A percentile compares a stretch with the other conserved stretches of the same genome.
phyloP scores from a whole-genome alignment of 331 rosid species.

The Spiraea crenata region DNA sequence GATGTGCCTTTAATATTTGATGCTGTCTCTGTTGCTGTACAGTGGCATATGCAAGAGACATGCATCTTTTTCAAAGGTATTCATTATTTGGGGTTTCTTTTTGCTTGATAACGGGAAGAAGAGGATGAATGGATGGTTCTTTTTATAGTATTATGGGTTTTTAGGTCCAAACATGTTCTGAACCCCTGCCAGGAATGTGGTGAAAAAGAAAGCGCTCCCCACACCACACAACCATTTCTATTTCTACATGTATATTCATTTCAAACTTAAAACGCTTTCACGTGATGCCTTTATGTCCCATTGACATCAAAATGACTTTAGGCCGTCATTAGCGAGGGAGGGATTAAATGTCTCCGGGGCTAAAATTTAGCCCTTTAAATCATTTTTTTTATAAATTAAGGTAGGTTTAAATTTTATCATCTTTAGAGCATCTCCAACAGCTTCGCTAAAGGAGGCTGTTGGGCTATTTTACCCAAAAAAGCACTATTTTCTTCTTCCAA shows the following conservation, averaged over 20 bases:
- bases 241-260: background rate
- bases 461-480: too few relatives aligned
- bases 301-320: too few relatives aligned
- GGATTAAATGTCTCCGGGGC: too few relatives aligned
- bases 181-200: slow-evolving; percentile 40
- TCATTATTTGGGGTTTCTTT: slow-evolving; percentile 7
- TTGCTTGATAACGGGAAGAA: slow-evolving; percentile 21
- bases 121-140: slow-evolving; percentile 32
- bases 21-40: background rate
- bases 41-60: background rate
- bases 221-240: background rate
- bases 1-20: slow-evolving; percentile 17
- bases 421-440: too few relatives aligned
- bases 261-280: background rate
- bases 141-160: slow-evolving; percentile 21
- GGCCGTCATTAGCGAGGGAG: too few relatives aligned
- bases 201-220: slow-evolving; percentile 51
- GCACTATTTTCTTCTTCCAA: too few relatives aligned
- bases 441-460: too few relatives aligned
- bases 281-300: background rate
- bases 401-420: too few relatives aligned
- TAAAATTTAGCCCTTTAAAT: too few relatives aligned
- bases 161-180: slow-evolving; percentile 47
- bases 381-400: too few relatives aligned
- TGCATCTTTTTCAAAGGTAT: background rate